Evolutionary conservation across 805 yeast species (phyloP).

Genomic region (Ogataea haglerorum): DNA sequence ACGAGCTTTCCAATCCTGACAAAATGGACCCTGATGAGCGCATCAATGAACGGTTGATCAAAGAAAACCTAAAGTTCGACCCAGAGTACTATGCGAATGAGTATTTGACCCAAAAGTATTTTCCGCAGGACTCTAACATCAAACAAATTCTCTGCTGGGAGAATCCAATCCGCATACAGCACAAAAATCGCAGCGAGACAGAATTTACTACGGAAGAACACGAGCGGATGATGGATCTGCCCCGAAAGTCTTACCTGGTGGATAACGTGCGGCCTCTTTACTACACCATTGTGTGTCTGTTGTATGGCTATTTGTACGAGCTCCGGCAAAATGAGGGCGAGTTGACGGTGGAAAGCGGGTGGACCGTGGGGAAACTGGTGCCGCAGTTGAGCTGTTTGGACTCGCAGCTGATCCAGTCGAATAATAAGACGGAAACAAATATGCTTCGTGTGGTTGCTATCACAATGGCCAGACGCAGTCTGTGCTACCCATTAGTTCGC

Average conservation of each 20-base stretch:
- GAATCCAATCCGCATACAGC: constrained; percentile 43
- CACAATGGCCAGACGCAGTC: constrained; percentile 67
- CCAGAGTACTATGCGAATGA: constrained; percentile 89
- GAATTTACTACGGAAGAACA: constrained; percentile 57
- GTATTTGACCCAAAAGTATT: constrained; percentile 56
- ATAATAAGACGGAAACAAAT: constrained; percentile 30
- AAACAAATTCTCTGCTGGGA: constrained; percentile 47
- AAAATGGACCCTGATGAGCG: constrained; percentile 54
- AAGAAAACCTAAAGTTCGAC: constrained; percentile 76
- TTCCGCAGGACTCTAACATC: constrained; percentile 46
- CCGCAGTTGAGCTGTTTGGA: constrained; percentile 81
- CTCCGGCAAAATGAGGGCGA: constrained; percentile 67
- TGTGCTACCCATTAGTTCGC: constrained; percentile 78
- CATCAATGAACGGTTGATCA: constrained; percentile 59
- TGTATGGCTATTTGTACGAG: constrained; percentile 77
- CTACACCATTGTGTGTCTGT: constrained; percentile 57
- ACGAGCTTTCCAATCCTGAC: constrained; percentile 84
- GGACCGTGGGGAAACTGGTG: constrained; percentile 85
- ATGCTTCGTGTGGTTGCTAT: constrained; percentile 52
- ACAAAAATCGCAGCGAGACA: constrained; percentile 49
- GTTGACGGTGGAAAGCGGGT: constrained; percentile 80
- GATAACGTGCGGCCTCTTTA: constrained; percentile 56
- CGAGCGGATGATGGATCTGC: constrained; percentile 64
- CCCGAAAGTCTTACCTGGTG: constrained; percentile 57
- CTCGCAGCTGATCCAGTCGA: constrained; percentile 42